phyloP scores from a whole-genome alignment of 305 asterid species.

The Fraxinus ornus region DNA sequence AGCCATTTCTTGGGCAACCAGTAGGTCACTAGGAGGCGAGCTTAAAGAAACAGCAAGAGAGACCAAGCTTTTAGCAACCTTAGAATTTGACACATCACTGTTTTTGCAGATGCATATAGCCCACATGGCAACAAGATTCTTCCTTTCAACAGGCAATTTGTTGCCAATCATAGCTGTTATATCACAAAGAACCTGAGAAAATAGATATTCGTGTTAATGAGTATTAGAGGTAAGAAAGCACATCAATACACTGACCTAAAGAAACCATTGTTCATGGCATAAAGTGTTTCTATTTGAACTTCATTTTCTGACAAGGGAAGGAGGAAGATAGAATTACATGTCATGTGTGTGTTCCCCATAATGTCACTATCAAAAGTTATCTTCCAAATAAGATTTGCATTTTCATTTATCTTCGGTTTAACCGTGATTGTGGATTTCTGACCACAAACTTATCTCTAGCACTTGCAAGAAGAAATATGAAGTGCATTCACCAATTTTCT shows the following conservation, averaged over 20 bases:
- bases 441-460: neutral
- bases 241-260: slow-evolving; percentile 11
- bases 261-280: neutral
- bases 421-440: neutral
- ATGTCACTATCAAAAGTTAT: neutral
- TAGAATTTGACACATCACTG: slow-evolving; percentile 48
- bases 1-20: slow-evolving; percentile 53
- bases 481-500: slow-evolving; percentile 1
- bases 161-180: slow-evolving; percentile 57
- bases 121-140: slow-evolving; percentile 61
- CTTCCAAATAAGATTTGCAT: slow-evolving; percentile 2
- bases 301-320: neutral
- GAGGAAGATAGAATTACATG: neutral
- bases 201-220: slow-evolving; percentile 1
- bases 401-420: neutral
- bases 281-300: neutral
- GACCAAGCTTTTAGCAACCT: slow-evolving; percentile 62
- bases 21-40: slow-evolving; percentile 61
- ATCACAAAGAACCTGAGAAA: slow-evolving; percentile 56
- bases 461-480: neutral
- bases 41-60: slow-evolving; percentile 49
- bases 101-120: slow-evolving; percentile 49
- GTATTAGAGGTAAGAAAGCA: slow-evolving; percentile 10
- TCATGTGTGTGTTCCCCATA: neutral
- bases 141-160: slow-evolving; percentile 50